Percentiles rank a stretch among this genome's conserved stretches.
Evolutionary conservation across 1,284 basidiomycete species (phyloP).

Genomic region (Exobasidium cylindrosporum): DNA sequence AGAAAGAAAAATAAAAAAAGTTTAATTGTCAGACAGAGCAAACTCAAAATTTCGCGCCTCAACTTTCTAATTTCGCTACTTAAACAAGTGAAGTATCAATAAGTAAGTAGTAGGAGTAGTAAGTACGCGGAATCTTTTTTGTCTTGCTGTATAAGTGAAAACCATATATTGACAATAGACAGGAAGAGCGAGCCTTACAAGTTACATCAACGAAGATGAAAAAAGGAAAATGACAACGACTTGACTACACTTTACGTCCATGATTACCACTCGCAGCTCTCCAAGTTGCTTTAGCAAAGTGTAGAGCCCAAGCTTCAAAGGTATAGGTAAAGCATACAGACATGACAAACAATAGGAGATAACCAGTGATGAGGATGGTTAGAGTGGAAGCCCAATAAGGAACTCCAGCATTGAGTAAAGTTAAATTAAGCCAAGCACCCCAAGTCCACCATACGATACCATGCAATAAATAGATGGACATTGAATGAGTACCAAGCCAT

Average conservation of each 20-base stretch:
- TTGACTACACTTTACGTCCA: slow-evolving; percentile 19
- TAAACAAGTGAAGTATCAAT: no score
- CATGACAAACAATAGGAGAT: slow-evolving; percentile 28
- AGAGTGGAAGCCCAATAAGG: slow-evolving; percentile 46
- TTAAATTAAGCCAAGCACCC: slow-evolving; percentile 38
- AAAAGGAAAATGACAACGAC: no score
- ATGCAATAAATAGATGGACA: slow-evolving; percentile 39
- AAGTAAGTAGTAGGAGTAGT: no score
- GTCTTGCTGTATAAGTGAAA: no score
- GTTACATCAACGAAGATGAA: no score
- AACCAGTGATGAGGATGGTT: slow-evolving; percentile 35
- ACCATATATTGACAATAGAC: no score
- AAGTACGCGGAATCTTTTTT: no score
- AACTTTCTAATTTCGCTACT: no score
- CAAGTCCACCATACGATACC: slow-evolving; percentile 44
- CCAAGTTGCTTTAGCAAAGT: slow-evolving; percentile 40
- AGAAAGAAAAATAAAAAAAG: no score
- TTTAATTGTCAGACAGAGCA: no score
- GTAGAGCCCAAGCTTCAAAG: slow-evolving; percentile 40
- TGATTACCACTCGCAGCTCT: slow-evolving; percentile 33
- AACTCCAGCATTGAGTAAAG: slow-evolving; percentile 26
- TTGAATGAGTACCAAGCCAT: slow-evolving; percentile 37
- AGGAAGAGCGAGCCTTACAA: no score
- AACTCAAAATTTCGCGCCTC: no score
- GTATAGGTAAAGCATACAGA: slow-evolving; percentile 40